Conservation (phyloP, 441 rosid genomes). For the Pelargonium cotyledonis region DNA sequence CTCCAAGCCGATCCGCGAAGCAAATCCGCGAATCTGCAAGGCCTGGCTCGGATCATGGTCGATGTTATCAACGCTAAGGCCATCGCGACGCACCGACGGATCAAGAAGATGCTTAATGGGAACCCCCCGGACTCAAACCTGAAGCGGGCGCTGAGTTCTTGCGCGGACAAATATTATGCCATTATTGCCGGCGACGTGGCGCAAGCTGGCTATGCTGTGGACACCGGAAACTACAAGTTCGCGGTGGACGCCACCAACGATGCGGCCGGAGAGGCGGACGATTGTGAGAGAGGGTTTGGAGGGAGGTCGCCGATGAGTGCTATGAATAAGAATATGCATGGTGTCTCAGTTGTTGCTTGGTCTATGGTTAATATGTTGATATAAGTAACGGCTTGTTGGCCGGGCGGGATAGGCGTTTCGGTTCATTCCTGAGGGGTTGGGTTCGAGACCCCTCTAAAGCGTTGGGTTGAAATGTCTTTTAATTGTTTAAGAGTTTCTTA, state of each 20-base stretch:
- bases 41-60: conserved; percentile 19
- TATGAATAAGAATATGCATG: conserved; percentile 13
- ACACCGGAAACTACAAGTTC: conserved; percentile 22
- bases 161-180: conserved; percentile 18
- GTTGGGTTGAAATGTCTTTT: no score
- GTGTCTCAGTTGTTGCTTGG: background rate
- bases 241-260: conserved; percentile 14
- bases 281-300: conserved; percentile 18
- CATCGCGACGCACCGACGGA: conserved; percentile 4
- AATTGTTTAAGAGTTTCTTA: no score
- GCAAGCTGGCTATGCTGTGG: conserved; percentile 14
- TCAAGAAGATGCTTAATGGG: background rate
- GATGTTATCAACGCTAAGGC: conserved; percentile 11
- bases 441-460: no score
- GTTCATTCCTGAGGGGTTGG: no score
- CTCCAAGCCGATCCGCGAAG: conserved; percentile 26
- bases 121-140: background rate
- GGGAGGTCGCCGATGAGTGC: conserved; percentile 7
- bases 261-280: conserved; percentile 15
- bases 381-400: background rate
- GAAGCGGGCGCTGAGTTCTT: conserved; percentile 15
- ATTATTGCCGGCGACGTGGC: conserved; percentile 23
- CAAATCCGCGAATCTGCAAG: conserved; percentile 11
- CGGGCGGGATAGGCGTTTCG: no score
- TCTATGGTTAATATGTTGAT: conserved; percentile 1